Conservation (phyloP, 2,329 filamentous ascomycete genomes). For the Venturia pyrina region DNA sequence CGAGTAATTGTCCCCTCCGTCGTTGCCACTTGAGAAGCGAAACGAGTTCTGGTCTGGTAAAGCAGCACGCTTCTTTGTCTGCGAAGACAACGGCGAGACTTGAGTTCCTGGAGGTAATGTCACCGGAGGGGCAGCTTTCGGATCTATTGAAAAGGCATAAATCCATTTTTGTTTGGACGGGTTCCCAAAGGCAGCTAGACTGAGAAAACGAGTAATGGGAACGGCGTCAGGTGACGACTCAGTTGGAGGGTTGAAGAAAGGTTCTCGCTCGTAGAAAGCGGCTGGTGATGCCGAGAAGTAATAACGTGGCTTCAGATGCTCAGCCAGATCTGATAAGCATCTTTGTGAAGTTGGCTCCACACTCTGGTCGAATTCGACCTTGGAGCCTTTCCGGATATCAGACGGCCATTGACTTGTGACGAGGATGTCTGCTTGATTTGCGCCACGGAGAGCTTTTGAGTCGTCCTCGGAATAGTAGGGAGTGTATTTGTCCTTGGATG, state of each 20-base stretch:
- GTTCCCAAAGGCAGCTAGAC: constrained; percentile 71
- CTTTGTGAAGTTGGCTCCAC: constrained; percentile 40
- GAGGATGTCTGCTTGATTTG: constrained; percentile 73
- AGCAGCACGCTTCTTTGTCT: constrained; percentile 49
- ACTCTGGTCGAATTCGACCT: constrained; percentile 45
- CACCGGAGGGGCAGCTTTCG: constrained; percentile 48
- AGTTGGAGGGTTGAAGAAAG: constrained; percentile 62
- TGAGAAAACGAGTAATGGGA: constrained; percentile 78
- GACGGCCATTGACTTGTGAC: constrained; percentile 81
- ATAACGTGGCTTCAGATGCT: constrained; percentile 77
- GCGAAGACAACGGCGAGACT: constrained; percentile 56
- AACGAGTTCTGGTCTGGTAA: constrained; percentile 21
- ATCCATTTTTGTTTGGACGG: constrained; percentile 66
- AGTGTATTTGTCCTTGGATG: constrained; percentile 56
- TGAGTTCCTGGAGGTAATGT: constrained; percentile 63
- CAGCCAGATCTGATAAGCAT: constrained; percentile 68
- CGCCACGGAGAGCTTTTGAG: constrained; percentile 63
- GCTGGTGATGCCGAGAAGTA: constrained; percentile 65
- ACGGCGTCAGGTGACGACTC: constrained; percentile 40
- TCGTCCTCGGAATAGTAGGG: constrained; percentile 71
- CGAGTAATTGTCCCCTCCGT: constrained; percentile 24
- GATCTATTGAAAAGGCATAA: constrained; percentile 59
- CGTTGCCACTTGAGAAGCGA: constrained; percentile 19
- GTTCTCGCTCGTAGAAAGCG: constrained; percentile 82
- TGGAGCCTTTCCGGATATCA: constrained; percentile 59